Evolutionary conservation across 495 filamentous ascomycete species (phyloP), one percentile per base, ranked within the genome.

Genomic region (Recurvomyces mirabilis): DNA sequence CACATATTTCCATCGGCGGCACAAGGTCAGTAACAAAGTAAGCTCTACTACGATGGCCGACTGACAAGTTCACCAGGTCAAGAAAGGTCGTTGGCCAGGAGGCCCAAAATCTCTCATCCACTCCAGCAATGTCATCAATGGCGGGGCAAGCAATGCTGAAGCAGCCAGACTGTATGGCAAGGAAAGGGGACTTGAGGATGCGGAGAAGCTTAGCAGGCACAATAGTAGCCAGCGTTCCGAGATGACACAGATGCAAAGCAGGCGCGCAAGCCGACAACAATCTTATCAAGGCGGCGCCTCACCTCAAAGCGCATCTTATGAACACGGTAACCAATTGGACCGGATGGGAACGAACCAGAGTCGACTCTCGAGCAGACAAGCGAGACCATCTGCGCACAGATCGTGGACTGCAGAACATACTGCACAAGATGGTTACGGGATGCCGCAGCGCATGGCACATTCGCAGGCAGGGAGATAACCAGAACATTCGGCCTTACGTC

Each of bases 1-100:
- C 46, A 64, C 59, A 1, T 68, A 63, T 46, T 64, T 61, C 51
- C 55, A 62, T 24, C 58, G 64, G 33, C 51, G 56, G 19, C 21
- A 46, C 1, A 63, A 63, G 46, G 63, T 64, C 9, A 13, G 51
- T 33, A n/a, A n/a, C 13, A 17, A 19, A 26, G 30, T 11, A 7
- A 26, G 20, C 28, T 3, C 18, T 46, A 4, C 18, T n/a, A 4
- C 15, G 10, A 34, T 18, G 34, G 17, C 2, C 21, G 19, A 14
- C 14, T 10, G 31, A 11, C 12, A 6, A 31, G 10, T 17, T 15
- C n/a, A n/a, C n/a, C n/a, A n/a, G 49, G 45, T 56, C 33, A 45
- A 48, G 41, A 49, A 53, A 29, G 49, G 53, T 26, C 34, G 35
- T 15, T 53, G 38, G 15, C 53, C 53, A 10, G 53, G 53, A 19